phyloP scores from a whole-genome alignment of 2,329 filamentous ascomycete species.

The Microdochium trichocladiopsis region DNA sequence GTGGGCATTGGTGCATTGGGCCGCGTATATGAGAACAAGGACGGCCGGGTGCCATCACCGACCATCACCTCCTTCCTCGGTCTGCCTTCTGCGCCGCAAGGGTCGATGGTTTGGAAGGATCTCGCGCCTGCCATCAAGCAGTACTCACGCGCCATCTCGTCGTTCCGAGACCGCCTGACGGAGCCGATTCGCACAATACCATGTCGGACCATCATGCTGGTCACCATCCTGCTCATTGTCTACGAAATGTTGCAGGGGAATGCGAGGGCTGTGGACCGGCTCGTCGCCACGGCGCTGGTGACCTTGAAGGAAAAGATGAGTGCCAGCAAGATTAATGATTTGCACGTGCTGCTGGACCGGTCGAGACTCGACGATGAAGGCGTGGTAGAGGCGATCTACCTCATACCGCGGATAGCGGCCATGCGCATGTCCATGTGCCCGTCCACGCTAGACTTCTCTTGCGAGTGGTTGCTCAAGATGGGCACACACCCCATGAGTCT shows the following conservation, averaged over 20 bases:
- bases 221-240: background rate
- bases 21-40: background rate
- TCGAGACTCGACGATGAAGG: background rate
- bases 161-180: background rate
- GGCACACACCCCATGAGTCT: background rate
- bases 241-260: background rate
- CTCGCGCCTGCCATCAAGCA: background rate
- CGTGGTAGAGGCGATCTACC: background rate
- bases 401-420: background rate
- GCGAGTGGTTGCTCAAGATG: background rate
- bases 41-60: background rate
- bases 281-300: background rate
- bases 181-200: background rate
- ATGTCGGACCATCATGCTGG: background rate
- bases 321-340: background rate
- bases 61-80: background rate
- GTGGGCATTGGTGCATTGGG: background rate
- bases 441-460: background rate
- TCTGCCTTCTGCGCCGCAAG: background rate
- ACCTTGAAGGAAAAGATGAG: background rate
- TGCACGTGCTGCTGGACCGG: background rate
- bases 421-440: background rate
- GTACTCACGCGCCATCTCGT: background rate
- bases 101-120: background rate
- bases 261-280: background rate